Percentiles rank a stretch among this genome's conserved stretches.
phyloP scores from a whole-genome alignment of 2,329 filamentous ascomycete species.

The Colletotrichum liriopes region DNA sequence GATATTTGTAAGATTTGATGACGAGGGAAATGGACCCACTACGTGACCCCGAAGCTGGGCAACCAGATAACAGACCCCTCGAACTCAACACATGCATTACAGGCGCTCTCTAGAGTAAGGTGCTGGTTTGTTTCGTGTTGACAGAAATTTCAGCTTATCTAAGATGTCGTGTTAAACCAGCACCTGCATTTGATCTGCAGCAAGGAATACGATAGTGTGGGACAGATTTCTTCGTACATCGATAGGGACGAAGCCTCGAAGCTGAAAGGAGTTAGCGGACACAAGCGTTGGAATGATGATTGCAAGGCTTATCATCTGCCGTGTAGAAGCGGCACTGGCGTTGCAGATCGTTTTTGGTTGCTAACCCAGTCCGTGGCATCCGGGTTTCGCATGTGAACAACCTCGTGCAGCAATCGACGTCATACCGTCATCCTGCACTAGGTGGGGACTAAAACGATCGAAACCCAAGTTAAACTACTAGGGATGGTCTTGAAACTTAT shows the following conservation, averaged over 20 bases:
- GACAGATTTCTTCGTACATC: too few relatives aligned
- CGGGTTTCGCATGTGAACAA: slow-evolving; percentile 20
- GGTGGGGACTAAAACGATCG: not conserved
- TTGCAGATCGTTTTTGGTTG: not conserved
- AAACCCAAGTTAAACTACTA: not conserved
- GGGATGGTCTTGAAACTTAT: not conserved
- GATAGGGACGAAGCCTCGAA: too few relatives aligned
- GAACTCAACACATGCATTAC: too few relatives aligned
- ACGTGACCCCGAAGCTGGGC: too few relatives aligned
- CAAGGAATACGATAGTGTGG: too few relatives aligned
- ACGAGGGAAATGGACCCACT: too few relatives aligned
- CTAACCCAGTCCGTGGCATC: not conserved
- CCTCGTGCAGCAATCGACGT: slow-evolving; percentile 17
- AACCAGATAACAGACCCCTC: too few relatives aligned
- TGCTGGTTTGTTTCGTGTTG: not conserved
- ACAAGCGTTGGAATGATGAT: not conserved
- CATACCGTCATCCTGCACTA: slow-evolving; percentile 14
- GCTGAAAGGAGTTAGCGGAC: too few relatives aligned
- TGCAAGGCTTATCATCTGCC: not conserved
- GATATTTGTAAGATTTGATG: too few relatives aligned
- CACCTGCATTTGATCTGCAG: too few relatives aligned
- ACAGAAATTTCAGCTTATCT: too few relatives aligned
- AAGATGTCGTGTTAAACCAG: too few relatives aligned
- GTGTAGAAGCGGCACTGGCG: not conserved
- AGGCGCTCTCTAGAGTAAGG: not conserved